A percentile compares a stretch with the other conserved stretches of the same genome.
These are phyloP conservation scores for Boletus coccyginus DNA, from an alignment of 768 basidiomycete genomes.

Conservation along the genomic window DNA sequence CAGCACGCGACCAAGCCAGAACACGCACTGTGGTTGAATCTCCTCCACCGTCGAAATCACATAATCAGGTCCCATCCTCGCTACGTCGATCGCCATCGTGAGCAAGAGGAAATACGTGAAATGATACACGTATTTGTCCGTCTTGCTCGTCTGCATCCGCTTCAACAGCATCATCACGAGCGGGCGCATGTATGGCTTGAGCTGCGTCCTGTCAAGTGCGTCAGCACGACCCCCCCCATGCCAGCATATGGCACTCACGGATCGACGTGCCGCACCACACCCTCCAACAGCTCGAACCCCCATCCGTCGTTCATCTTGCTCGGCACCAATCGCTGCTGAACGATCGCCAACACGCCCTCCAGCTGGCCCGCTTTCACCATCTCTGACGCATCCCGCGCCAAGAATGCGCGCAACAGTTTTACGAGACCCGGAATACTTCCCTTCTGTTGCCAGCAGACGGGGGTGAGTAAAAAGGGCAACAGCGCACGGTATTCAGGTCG, in stretches of 20 bases:
- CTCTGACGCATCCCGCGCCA: constrained; percentile 62
- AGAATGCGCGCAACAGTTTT: constrained; percentile 79
- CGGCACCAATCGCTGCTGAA: constrained; percentile 87
- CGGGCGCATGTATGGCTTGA: constrained; percentile 73
- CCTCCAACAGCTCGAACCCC: constrained; percentile 87
- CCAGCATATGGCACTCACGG: constrained; percentile 50
- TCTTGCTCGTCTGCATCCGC: constrained; percentile 84
- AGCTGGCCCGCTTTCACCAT: constrained; percentile 75
- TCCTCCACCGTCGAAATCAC: constrained; percentile 75
- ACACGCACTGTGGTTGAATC: constrained; percentile 73
- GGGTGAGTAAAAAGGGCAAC: constrained; percentile 80
- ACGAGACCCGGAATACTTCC: constrained; percentile 95
- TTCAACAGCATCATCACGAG: constrained; percentile 77
- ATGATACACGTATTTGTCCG: constrained; percentile 81
- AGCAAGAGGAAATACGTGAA: constrained; percentile 80
- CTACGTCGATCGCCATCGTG: constrained; percentile 69
- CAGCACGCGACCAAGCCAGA: too few species aligned
- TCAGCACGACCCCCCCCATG: not conserved
- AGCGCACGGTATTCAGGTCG: constrained; percentile 71
- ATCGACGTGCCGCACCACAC: constrained; percentile 68
- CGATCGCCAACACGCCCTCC: constrained; percentile 76
- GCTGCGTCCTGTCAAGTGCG: constrained; percentile 43
- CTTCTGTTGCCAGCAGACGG: constrained; percentile 87
- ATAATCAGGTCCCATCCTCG: constrained; percentile 75
- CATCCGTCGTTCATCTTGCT: constrained; percentile 85